A percentile compares a stretch with the other conserved stretches of the same genome.
Evolutionary conservation across 495 filamentous ascomycete species (phyloP).

Genomic region (Amorphotheca resinae): DNA sequence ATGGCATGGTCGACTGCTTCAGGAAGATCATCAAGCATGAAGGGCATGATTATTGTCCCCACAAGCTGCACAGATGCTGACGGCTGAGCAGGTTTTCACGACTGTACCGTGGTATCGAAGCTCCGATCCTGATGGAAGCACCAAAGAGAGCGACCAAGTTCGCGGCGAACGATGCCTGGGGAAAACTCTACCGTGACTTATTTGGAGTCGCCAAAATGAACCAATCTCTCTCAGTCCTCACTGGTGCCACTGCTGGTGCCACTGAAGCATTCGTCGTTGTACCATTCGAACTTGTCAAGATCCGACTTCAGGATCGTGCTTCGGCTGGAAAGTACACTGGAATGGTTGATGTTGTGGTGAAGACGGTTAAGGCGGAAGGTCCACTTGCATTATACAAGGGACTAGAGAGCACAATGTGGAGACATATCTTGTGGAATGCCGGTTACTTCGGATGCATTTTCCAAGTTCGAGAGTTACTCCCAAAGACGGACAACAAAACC

Average conservation of each 20-base stretch:
- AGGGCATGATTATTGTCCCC: constrained; percentile 43
- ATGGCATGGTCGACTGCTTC: constrained; percentile 96
- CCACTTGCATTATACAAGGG: constrained; percentile 88
- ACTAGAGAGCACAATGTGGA: constrained; percentile 91
- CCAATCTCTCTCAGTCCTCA: constrained; percentile 77
- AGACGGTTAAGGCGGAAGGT: constrained; percentile 77
- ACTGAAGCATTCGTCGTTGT: constrained; percentile 94
- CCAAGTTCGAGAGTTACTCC: constrained; percentile 78
- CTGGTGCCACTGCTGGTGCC: constrained; percentile 86
- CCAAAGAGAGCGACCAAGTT: constrained; percentile 98
- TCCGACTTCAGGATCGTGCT: constrained; percentile 88
- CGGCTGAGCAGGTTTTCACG: constrained; percentile 54
- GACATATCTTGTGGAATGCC: constrained; percentile 92
- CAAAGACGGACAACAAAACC: constrained; percentile 63
- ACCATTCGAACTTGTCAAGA: constrained; percentile 91
- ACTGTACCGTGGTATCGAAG: constrained; percentile 88
- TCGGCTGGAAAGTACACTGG: constrained; percentile 91
- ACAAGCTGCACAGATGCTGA: background rate
- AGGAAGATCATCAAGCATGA: constrained; percentile 89
- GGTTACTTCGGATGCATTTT: constrained; percentile 98
- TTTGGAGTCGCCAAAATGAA: constrained; percentile 82
- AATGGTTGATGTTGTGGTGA: constrained; percentile 77
- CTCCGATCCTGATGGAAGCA: constrained; percentile 96
- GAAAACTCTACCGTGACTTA: constrained; percentile 69
- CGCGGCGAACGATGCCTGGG: constrained; percentile 97